These are phyloP conservation scores for Talaromyces borbonicus DNA, from an alignment of 495 filamentous ascomycete genomes.

Conservation along the genomic window DNA sequence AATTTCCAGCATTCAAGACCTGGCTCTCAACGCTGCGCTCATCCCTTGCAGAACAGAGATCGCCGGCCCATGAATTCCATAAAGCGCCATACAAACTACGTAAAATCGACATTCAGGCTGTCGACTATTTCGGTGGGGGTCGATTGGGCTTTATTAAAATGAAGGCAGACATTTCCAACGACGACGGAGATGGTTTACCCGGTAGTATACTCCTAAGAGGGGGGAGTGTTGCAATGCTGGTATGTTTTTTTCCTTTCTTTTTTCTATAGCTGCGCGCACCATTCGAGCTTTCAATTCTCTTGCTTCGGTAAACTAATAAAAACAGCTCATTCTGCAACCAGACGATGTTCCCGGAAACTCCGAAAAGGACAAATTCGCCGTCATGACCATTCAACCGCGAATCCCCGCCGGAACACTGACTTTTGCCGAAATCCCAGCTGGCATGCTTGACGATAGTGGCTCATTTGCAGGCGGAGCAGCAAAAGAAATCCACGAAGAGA, in stretches of 20 bases:
- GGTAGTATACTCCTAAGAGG: conserved; percentile 74
- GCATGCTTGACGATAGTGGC: conserved; percentile 76
- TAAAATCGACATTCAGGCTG: conserved; percentile 60
- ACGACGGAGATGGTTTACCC: conserved; percentile 54
- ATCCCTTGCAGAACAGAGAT: conserved; percentile 53
- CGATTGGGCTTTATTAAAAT: conserved; percentile 75
- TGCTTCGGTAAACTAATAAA: conserved; percentile 4
- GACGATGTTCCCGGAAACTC: conserved; percentile 42
- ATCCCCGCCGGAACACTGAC: conserved; percentile 66
- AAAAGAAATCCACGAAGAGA: conserved; percentile 75
- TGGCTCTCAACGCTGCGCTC: conserved; percentile 62
- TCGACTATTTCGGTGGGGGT: conserved; percentile 56
- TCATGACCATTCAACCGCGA: conserved; percentile 77
- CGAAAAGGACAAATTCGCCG: conserved; percentile 50
- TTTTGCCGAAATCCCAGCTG: conserved; percentile 75
- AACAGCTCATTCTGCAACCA: conserved; percentile 56
- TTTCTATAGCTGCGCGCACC: too few relatives aligned
- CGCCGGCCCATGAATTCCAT: conserved; percentile 60
- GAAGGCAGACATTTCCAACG: conserved; percentile 53
- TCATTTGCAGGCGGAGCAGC: conserved; percentile 71
- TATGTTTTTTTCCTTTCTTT: conserved; percentile 20
- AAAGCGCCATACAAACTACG: conserved; percentile 58
- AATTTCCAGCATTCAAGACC: conserved; percentile 59
- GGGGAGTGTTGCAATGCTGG: conserved; percentile 73
- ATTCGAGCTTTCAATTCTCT: background rate